Evolutionary conservation across 768 basidiomycete species (phyloP), one percentile per base, ranked within the genome.

Genomic region (Phaeotremella fagi): DNA sequence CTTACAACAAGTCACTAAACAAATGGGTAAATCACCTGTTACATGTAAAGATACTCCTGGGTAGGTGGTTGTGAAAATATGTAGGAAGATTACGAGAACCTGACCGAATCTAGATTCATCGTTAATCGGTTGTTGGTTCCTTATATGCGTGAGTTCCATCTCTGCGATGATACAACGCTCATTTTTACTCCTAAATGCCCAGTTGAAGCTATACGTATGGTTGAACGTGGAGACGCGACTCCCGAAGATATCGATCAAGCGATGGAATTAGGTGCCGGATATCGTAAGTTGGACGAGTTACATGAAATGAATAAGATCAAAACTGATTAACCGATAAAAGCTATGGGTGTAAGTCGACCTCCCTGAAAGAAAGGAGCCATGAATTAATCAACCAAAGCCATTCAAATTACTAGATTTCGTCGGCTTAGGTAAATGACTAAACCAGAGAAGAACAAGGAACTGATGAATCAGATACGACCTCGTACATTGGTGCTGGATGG

Each of bases 181-280:
- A 22, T 7, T 33, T 33, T 16, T 33, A 18, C 22, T 41, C 22
- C 12, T 12, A 24, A 16, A 41, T 9, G 3, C 18, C 3, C 27
- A 74, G 72, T 77, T 45, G 77, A 79, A 55, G 74, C 76, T 2
- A 75, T 79, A 37, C 52, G 75, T 33, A 78, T 78, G 76, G 66
- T 76, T 14, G 77, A 78, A 55, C 64, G 78, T 22, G 77, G 77
- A 3, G 78, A 79, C 25, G 78, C 77, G 0, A 66, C 75, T 1
- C 63, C 75, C 0, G 65, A 73, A 45, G 77, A 78, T 59, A 66
- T 78, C 42, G 77, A 79, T 57, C 66, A 63, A n/a, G 77, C 77
- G 14, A 78, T 79, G 78, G 76, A 77, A 59, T 65, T 78, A 1
- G 78, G 78, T 0, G 77, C 77, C 1, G 77, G 78, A 15, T 71